Percentiles rank a stretch among this genome's conserved stretches.
These are phyloP conservation scores for Colletotrichum sp. DNA, from an alignment of 2,329 filamentous ascomycete genomes.

Conservation along the genomic window DNA sequence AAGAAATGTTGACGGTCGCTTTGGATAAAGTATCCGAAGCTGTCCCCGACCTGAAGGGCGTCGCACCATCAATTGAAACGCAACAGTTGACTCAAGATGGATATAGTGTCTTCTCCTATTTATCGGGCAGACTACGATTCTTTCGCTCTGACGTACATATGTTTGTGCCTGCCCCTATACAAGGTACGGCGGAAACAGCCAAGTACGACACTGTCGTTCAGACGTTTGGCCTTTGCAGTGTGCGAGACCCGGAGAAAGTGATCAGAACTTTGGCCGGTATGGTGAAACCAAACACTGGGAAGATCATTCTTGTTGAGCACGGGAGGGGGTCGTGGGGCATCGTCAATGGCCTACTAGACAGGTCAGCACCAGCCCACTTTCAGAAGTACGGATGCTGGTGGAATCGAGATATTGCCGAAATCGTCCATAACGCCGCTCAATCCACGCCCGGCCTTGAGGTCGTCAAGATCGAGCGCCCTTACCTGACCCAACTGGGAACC, in stretches of 20 bases:
- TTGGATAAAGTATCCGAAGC: conserved; percentile 53
- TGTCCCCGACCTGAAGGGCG: conserved; percentile 42
- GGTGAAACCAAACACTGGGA: conserved; percentile 59
- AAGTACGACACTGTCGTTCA: conserved; percentile 35
- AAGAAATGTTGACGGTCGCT: conserved; percentile 64
- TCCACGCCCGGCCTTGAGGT: conserved; percentile 61
- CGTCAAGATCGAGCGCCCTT: conserved; percentile 57
- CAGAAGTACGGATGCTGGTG: conserved; percentile 70
- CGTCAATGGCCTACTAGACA: conserved; percentile 62
- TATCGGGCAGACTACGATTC: conserved; percentile 49
- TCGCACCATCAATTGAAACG: conserved; percentile 21
- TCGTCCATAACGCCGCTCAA: conserved; percentile 55
- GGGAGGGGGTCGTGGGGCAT: conserved; percentile 60
- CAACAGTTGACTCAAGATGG: not conserved
- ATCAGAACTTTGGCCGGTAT: conserved; percentile 57
- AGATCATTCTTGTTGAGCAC: conserved; percentile 68
- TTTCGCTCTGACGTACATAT: conserved; percentile 53
- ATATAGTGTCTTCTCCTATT: conserved; percentile 30
- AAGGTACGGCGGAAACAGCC: not conserved
- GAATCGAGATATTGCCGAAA: conserved; percentile 66
- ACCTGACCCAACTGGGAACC: conserved; percentile 60
- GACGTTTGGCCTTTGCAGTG: conserved; percentile 70
- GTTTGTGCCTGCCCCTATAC: conserved; percentile 42
- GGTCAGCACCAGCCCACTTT: conserved; percentile 60
- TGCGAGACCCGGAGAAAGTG: conserved; percentile 59